Conservation (phyloP, 2,329 filamentous ascomycete species). For the Colletotrichum tropicale region DNA sequence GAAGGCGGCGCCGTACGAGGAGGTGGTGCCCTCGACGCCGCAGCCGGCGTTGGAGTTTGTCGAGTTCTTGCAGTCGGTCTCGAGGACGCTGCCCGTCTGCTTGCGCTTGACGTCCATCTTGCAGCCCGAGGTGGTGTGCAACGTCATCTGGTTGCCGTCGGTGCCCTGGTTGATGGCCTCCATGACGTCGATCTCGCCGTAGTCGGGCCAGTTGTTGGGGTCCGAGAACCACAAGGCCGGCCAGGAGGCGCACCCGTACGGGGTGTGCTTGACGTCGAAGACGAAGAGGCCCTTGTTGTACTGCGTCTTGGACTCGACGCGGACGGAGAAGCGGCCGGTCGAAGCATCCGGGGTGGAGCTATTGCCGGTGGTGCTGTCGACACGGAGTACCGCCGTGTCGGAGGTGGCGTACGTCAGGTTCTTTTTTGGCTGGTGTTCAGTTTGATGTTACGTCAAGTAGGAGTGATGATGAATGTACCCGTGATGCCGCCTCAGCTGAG, state of each 20-base stretch:
- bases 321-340: slow-evolving; percentile 67
- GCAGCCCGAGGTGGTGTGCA: slow-evolving; percentile 61
- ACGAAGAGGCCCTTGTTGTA: slow-evolving; percentile 71
- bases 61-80: slow-evolving; percentile 54
- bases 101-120: slow-evolving; percentile 59
- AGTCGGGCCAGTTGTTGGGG: slow-evolving; percentile 61
- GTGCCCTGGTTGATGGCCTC: slow-evolving; percentile 61
- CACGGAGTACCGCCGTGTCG: slow-evolving; percentile 58
- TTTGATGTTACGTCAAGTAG: background rate
- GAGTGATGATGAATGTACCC: slow-evolving; percentile 37
- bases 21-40: slow-evolving; percentile 47
- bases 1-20: slow-evolving; percentile 55
- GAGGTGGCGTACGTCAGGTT: slow-evolving; percentile 66
- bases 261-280: slow-evolving; percentile 69
- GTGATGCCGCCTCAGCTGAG: slow-evolving; percentile 38
- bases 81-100: slow-evolving; percentile 48
- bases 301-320: slow-evolving; percentile 63
- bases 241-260: slow-evolving; percentile 69
- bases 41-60: slow-evolving; percentile 62
- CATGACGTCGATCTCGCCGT: slow-evolving; percentile 70
- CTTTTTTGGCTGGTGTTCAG: slow-evolving; percentile 30
- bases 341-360: slow-evolving; percentile 52
- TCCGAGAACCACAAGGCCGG: slow-evolving; percentile 71
- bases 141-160: slow-evolving; percentile 62
- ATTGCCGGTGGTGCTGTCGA: slow-evolving; percentile 63